Percentiles rank a stretch among this genome's conserved stretches.
These are phyloP conservation scores for Dioscorea cayenensis DNA, from an alignment of 116 monocot species.

Conservation along the genomic window DNA sequence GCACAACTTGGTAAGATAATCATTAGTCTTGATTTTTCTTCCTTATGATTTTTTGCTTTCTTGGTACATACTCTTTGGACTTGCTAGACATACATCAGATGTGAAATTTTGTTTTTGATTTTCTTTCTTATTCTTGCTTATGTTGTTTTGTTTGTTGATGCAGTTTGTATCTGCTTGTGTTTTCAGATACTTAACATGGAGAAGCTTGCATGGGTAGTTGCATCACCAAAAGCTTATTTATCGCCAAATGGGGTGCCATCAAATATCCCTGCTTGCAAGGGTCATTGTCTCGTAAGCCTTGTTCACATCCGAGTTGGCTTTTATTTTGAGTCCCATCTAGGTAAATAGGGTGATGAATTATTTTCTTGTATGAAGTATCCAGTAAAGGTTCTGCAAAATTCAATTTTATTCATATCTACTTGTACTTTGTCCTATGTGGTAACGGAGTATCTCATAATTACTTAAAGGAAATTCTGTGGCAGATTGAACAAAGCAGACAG, in stretches of 20 bases:
- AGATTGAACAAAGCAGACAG: no score
- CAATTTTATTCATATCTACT: no score
- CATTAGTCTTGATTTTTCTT: no score
- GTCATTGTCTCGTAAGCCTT: conserved; percentile 75
- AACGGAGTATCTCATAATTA: not conserved
- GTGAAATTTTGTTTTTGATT: not conserved
- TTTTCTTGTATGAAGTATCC: not conserved
- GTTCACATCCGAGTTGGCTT: not conserved
- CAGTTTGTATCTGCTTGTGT: not conserved
- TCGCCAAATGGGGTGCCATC: conserved; percentile 53
- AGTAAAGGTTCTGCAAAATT: no score
- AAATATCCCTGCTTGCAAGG: conserved; percentile 90
- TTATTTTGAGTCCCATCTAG: not conserved
- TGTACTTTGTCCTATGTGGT: no score
- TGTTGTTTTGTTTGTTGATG: not conserved
- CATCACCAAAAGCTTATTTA: conserved; percentile 48
- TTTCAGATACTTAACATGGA: conserved; percentile 87
- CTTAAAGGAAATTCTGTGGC: not conserved
- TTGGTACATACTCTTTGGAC: no score
- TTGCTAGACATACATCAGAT: no score
- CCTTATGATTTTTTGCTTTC: no score
- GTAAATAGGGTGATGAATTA: not conserved
- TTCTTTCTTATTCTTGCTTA: not conserved
- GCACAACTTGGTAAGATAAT: no score
- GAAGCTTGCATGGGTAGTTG: conserved; percentile 67